phyloP scores from a whole-genome alignment of 352 stramenopile genomes.

The Phytopythium helicoides region DNA sequence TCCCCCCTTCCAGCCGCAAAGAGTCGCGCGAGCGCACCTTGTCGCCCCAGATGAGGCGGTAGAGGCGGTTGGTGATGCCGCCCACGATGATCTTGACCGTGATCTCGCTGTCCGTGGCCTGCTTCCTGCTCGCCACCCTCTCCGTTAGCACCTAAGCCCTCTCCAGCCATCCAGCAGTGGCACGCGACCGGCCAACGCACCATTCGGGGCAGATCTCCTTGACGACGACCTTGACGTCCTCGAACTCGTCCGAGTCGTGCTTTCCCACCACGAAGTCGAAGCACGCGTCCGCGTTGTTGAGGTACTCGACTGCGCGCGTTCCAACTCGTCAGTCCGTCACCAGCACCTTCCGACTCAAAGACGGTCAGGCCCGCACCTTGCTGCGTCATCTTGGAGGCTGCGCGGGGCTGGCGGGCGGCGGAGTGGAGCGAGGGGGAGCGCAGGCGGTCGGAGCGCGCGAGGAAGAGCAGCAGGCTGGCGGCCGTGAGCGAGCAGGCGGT shows the following conservation, averaged over 20 bases:
- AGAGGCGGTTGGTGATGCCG: slow-evolving; percentile 93
- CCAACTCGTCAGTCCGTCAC: not conserved
- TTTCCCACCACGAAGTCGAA: slow-evolving; percentile 69
- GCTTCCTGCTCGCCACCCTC: slow-evolving; percentile 22
- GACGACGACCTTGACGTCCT: slow-evolving; percentile 76
- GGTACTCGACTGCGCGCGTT: slow-evolving; percentile 49
- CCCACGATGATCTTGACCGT: slow-evolving; percentile 84
- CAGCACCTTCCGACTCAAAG: slow-evolving; percentile 5
- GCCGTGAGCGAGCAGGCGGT: slow-evolving; percentile 61
- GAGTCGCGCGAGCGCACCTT: slow-evolving; percentile 31
- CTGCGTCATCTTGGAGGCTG: slow-evolving; percentile 10
- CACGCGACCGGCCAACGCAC: no score
- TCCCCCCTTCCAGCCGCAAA: not conserved
- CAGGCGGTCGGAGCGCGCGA: slow-evolving; percentile 14
- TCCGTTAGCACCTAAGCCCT: not conserved
- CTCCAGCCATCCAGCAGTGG: not conserved
- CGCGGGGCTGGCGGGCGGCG: slow-evolving; percentile 3
- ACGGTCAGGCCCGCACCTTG: slow-evolving; percentile 1
- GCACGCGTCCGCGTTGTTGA: slow-evolving; percentile 79
- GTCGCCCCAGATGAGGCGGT: slow-evolving; percentile 73
- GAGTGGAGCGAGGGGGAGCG: slow-evolving; percentile 11
- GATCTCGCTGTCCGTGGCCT: slow-evolving; percentile 60
- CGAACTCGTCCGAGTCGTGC: slow-evolving; percentile 64
- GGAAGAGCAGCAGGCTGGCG: slow-evolving; percentile 44
- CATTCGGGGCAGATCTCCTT: slow-evolving; percentile 65